These are phyloP conservation scores for Zasmidium citrigriseum DNA, from an alignment of 2,329 filamentous ascomycete genomes.

Conservation along the genomic window DNA sequence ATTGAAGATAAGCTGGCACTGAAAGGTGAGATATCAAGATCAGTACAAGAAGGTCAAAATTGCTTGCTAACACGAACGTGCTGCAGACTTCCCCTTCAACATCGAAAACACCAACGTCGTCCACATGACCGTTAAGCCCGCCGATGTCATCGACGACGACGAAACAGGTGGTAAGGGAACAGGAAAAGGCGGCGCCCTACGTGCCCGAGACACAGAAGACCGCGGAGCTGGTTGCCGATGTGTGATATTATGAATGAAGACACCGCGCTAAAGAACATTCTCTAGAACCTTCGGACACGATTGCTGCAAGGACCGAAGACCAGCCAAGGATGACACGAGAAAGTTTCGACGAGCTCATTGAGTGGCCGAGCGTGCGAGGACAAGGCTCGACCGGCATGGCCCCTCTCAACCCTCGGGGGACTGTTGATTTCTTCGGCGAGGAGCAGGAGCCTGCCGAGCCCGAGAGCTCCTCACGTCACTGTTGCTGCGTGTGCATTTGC, in stretches of 20 bases:
- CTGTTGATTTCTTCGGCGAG: too few relatives aligned
- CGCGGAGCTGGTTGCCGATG: constrained; percentile 65
- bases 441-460: too few relatives aligned
- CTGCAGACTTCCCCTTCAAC: constrained; percentile 75
- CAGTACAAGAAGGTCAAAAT: too few relatives aligned
- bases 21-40: constrained; percentile 61
- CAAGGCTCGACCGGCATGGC: too few relatives aligned
- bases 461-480: too few relatives aligned
- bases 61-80: not conserved
- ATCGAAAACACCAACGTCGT: constrained; percentile 76
- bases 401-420: too few relatives aligned
- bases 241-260: constrained; percentile 52
- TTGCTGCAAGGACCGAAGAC: too few relatives aligned
- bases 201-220: constrained; percentile 50
- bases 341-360: too few relatives aligned
- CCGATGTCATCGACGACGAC: constrained; percentile 74
- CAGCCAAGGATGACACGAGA: too few relatives aligned
- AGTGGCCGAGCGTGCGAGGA: too few relatives aligned
- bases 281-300: not conserved
- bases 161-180: constrained; percentile 70
- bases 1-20: constrained; percentile 84
- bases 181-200: constrained; percentile 53
- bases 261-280: not conserved
- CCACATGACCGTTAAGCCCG: constrained; percentile 91
- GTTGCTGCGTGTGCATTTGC: not conserved